Percentiles rank a stretch among this genome's conserved stretches.
phyloP scores from a whole-genome alignment of 2,329 filamentous ascomycete genomes.

The Monilinia fructigena region DNA sequence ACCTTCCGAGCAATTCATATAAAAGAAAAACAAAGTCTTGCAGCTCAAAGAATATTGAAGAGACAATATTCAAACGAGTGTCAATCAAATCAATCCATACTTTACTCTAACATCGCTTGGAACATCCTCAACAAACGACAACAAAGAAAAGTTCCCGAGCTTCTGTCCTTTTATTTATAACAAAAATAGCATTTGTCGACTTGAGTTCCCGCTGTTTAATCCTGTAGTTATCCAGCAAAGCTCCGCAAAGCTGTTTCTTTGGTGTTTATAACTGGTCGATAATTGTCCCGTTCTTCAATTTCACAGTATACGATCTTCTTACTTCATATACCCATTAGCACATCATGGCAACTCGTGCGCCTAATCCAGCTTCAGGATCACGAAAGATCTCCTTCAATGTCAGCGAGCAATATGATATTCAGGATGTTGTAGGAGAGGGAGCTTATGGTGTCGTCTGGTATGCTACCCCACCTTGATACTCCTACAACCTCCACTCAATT shows the following conservation, averaged over 20 bases:
- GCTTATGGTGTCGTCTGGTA: conserved; percentile 99
- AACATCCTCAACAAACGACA: conserved; percentile 10
- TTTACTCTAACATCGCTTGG: conserved; percentile 23
- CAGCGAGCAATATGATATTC: conserved; percentile 98
- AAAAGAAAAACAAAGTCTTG: neutral
- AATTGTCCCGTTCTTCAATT: conserved; percentile 8
- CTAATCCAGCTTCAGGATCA: conserved; percentile 53
- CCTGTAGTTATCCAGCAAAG: conserved; percentile 9
- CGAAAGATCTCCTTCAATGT: conserved; percentile 99
- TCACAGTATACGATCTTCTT: conserved; percentile 5
- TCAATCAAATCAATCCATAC: conserved; percentile 2
- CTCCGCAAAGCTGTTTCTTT: conserved; percentile 7
- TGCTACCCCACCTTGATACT: conserved; percentile 26
- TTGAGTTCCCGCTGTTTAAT: neutral
- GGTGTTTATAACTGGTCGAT: conserved; percentile 11
- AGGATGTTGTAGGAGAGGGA: conserved; percentile 98
- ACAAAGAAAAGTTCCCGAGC: conserved; percentile 21
- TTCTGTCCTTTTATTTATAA: conserved; percentile 9
- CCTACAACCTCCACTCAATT: neutral
- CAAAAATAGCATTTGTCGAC: conserved; percentile 4
- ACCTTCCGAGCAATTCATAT: neutral
- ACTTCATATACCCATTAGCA: neutral
- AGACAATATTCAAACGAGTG: conserved; percentile 12
- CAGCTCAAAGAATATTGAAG: conserved; percentile 6
- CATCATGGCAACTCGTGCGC: conserved; percentile 50